Conservation (phyloP, 2,329 filamentous ascomycete genomes). For the Epichloe elymi region DNA sequence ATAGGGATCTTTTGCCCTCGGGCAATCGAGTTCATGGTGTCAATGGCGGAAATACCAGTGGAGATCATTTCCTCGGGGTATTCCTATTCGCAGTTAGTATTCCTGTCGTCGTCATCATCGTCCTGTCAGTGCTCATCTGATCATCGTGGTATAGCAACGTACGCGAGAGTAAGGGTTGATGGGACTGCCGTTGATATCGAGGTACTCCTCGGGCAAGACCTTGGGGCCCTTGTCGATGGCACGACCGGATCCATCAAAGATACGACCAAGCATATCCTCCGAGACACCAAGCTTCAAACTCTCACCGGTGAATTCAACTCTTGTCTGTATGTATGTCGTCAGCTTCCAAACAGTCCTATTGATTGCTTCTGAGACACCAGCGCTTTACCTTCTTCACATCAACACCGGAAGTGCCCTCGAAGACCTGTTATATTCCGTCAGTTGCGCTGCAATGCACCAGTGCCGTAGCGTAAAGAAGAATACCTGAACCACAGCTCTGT, state of each 20-base stretch:
- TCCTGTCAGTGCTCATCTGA: neutral
- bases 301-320: conserved; percentile 93
- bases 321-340: conserved; percentile 48
- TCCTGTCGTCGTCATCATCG: neutral
- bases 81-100: conserved; percentile 41
- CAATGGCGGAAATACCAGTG: conserved; percentile 96
- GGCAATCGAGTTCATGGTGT: conserved; percentile 96
- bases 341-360: conserved; percentile 8
- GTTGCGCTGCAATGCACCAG: conserved; percentile 3
- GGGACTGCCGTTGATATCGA: conserved; percentile 97
- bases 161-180: conserved; percentile 98
- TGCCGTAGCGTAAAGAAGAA: conserved; percentile 10
- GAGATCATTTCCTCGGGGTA: conserved; percentile 99
- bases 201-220: conserved; percentile 92
- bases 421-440: conserved; percentile 50
- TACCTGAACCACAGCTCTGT: conserved; percentile 91
- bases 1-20: conserved; percentile 99
- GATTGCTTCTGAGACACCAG: neutral
- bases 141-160: conserved; percentile 12
- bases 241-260: conserved; percentile 95
- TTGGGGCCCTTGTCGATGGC: conserved; percentile 99
- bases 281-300: conserved; percentile 98
- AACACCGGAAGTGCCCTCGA: conserved; percentile 92
- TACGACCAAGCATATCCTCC: conserved; percentile 97
- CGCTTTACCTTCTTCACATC: conserved; percentile 88